phyloP scores from a whole-genome alignment of 192 early-diverging fungal species.

The Bifiguratus adelaidae region DNA sequence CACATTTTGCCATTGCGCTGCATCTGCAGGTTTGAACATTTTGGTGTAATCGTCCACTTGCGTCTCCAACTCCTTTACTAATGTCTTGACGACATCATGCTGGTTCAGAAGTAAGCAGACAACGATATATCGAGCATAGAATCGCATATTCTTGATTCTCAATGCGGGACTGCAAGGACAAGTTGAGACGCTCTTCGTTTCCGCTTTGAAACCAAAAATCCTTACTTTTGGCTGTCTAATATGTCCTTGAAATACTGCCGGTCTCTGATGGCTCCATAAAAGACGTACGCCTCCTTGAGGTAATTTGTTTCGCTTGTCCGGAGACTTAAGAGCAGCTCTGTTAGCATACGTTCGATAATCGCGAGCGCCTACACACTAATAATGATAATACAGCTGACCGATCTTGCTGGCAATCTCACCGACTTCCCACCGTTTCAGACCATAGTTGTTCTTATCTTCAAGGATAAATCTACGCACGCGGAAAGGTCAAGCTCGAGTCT shows the following conservation, averaged over 20 bases:
- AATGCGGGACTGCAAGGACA: constrained; percentile 56
- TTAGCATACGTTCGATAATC: no score
- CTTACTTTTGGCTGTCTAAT: constrained; percentile 83
- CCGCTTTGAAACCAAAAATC: not conserved
- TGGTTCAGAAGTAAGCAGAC: constrained; percentile 85
- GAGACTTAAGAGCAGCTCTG: constrained; percentile 45
- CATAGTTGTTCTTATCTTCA: constrained; percentile 84
- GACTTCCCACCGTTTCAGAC: constrained; percentile 94
- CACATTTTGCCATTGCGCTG: constrained; percentile 81
- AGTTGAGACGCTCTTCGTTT: not conserved
- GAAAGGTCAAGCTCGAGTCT: not conserved
- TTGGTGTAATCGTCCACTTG: constrained; percentile 84
- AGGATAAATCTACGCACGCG: constrained; percentile 49
- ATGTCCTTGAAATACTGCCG: constrained; percentile 93
- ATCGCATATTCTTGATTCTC: constrained; percentile 96
- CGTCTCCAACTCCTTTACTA: constrained; percentile 75
- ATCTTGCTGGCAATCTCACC: constrained; percentile 98
- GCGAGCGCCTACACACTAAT: constrained; percentile 60
- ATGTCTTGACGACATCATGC: constrained; percentile 62
- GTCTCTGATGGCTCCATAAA: constrained; percentile 94
- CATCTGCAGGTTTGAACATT: constrained; percentile 80
- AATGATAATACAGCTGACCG: constrained; percentile 81
- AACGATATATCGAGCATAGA: constrained; percentile 96
- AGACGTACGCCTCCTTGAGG: constrained; percentile 85
- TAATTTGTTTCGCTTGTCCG: constrained; percentile 97